Evolutionary conservation across 495 filamentous ascomycete genomes (phyloP), one percentile per base, ranked within the genome.

Genomic region (Xylaria longipes): DNA sequence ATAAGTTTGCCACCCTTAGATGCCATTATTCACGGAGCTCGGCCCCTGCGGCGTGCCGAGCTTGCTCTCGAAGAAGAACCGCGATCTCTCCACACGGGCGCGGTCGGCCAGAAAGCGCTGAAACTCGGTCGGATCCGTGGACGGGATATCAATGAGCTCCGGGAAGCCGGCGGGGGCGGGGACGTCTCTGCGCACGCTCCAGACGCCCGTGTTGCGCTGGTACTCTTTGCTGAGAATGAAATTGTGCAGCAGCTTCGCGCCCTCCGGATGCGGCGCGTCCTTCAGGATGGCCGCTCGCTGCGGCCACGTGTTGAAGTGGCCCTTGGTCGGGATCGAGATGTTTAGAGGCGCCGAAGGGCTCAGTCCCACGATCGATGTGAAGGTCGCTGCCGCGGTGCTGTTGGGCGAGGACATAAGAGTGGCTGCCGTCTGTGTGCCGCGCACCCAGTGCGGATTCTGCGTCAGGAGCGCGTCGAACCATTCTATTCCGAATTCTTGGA

Each of bases 391-490:
- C 5, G 58, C 58, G 4, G 58, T 62, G n/a, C 58, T 14, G 58
- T 62, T 62, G 37, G 58, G 58, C 8, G 58, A 39, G 58, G 27
- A 62, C 43, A 72, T 50, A 27, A 80, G 29, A 6, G 74, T 71
- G 27, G 46, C 54, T 14, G 80, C 76, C 22, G 80, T 82, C 22
- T 71, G 71, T 33, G 74, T 78, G 14, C 80, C 80, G 9, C 80
- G 80, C 12, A 82, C 80, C 80, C 80, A 82, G 46, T 64, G 63
- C 25, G 79, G 74, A 57, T 82, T 78, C 71, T 82, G 80, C 5
- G 37, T 25, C 20, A 76, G 65, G 3, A 82, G 73, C 25, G 69
- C 60, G 33, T 82, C 76, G 71, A 82, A 81, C 80, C 80, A 82
- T 27, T 71, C 46, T 63, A 71, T 74, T 45, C 80, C 80, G 63